Conservation (phyloP, 2,329 filamentous ascomycete species). For the Paraphaeosphaeria sporulosa region DNA sequence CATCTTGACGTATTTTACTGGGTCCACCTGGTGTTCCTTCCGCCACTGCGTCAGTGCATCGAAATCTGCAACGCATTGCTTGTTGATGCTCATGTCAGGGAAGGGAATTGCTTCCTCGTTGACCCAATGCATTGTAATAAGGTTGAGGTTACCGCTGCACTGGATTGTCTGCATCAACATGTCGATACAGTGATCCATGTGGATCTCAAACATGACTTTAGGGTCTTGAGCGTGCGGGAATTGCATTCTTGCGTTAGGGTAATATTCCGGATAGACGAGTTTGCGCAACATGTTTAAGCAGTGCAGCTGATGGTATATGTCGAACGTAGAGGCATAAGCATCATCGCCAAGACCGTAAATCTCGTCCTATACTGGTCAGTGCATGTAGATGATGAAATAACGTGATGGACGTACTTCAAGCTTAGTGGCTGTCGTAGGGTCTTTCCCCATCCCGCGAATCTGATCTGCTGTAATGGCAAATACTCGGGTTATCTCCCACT, state of each 20-base stretch:
- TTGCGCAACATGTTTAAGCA: slow-evolving; percentile 10
- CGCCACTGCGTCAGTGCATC: slow-evolving; percentile 8
- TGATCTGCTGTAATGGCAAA: slow-evolving; percentile 17
- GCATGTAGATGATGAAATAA: no score
- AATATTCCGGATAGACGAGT: slow-evolving; percentile 10
- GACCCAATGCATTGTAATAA: slow-evolving; percentile 13
- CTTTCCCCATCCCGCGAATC: slow-evolving; percentile 18
- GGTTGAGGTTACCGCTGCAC: slow-evolving; percentile 6
- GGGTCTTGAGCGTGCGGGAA: slow-evolving; percentile 5
- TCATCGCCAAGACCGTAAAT: slow-evolving; percentile 11
- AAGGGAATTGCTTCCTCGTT: slow-evolving; percentile 9
- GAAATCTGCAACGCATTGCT: slow-evolving; percentile 6
- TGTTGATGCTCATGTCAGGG: slow-evolving; percentile 11
- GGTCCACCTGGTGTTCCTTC: slow-evolving; percentile 8
- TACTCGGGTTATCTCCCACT: slow-evolving; percentile 24
- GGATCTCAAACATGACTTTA: slow-evolving; percentile 4
- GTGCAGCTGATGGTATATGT: slow-evolving; percentile 9
- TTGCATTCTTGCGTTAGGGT: background rate
- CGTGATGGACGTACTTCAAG: slow-evolving; percentile 7
- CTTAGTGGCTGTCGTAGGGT: slow-evolving; percentile 15
- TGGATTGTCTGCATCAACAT: slow-evolving; percentile 11
- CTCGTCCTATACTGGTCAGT: background rate
- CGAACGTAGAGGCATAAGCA: slow-evolving; percentile 10
- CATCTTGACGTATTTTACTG: slow-evolving; percentile 1
- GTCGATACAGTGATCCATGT: slow-evolving; percentile 13